Conservation (phyloP, 202 grass and related monocot genomes). For the Miscanthus sacchariflorus region DNA sequence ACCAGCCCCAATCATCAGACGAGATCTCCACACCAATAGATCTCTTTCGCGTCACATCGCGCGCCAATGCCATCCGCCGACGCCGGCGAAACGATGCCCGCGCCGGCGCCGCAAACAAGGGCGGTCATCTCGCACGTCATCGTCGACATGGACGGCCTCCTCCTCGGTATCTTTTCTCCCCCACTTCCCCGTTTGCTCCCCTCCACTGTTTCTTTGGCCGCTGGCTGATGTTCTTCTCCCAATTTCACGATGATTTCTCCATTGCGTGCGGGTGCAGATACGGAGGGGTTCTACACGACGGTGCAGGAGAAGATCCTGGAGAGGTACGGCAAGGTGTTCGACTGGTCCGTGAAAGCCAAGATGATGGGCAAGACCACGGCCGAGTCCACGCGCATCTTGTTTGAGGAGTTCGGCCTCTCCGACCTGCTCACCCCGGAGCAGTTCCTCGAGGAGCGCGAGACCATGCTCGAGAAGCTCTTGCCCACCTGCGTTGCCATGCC, state of each 20-base stretch:
- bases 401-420: constrained; percentile 67
- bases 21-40: constrained; percentile 6
- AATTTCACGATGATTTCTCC: neutral
- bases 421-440: constrained; percentile 79
- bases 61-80: constrained; percentile 32
- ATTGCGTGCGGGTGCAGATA: constrained; percentile 45
- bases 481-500: constrained; percentile 69
- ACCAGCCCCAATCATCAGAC: neutral
- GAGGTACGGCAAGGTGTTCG: constrained; percentile 81
- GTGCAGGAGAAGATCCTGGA: constrained; percentile 87
- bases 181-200: neutral
- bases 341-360: constrained; percentile 84
- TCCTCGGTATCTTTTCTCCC: constrained; percentile 57
- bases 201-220: neutral
- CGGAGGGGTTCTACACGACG: constrained; percentile 85
- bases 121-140: constrained; percentile 77
- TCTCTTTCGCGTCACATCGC: neutral
- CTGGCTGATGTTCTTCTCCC: neutral
- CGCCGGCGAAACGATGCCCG: neutral
- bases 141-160: constrained; percentile 96
- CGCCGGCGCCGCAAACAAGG: neutral
- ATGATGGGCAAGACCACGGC: constrained; percentile 92
- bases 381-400: constrained; percentile 81
- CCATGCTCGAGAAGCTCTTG: constrained; percentile 86
- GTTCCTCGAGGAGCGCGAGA: constrained; percentile 82